Conservation (phyloP, 495 filamentous ascomycete species). For the Daldinia decipiens region DNA sequence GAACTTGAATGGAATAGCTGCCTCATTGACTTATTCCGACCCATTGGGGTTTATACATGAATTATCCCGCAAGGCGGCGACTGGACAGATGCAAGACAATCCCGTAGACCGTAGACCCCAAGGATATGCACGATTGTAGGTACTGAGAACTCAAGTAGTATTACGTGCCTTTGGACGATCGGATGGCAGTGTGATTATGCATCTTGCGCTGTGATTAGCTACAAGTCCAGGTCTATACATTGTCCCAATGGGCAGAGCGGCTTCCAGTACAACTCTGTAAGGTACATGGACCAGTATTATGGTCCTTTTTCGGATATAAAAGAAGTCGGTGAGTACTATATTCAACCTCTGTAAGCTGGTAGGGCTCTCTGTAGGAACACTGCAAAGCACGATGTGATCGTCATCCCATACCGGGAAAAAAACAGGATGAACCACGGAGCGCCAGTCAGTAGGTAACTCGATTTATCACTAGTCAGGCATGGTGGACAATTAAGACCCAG, state of each 20-base stretch:
- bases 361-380: slow-evolving; percentile 19
- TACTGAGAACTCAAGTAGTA: slow-evolving; percentile 28
- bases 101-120: slow-evolving; percentile 21
- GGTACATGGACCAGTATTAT: not conserved
- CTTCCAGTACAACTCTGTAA: slow-evolving; percentile 21
- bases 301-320: not conserved
- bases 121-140: slow-evolving; percentile 24
- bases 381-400: slow-evolving; percentile 38
- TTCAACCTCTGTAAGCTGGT: not conserved
- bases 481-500: slow-evolving; percentile 13
- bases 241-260: slow-evolving; percentile 16
- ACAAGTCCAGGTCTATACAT: slow-evolving; percentile 1
- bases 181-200: slow-evolving; percentile 42
- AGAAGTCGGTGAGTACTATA: slow-evolving; percentile 41
- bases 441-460: slow-evolving; percentile 5
- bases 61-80: slow-evolving; percentile 21
- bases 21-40: slow-evolving; percentile 3
- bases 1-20: not conserved
- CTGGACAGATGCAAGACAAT: slow-evolving; percentile 16
- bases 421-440: slow-evolving; percentile 27
- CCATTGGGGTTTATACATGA: slow-evolving; percentile 17
- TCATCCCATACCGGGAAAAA: slow-evolving; percentile 34
- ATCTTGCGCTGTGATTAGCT: slow-evolving; percentile 37
- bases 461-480: slow-evolving; percentile 12
- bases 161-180: slow-evolving; percentile 39